Evolutionary conservation across 768 basidiomycete genomes (phyloP), one percentile per base, ranked within the genome.

Genomic region (Daedaleopsis sinensis): DNA sequence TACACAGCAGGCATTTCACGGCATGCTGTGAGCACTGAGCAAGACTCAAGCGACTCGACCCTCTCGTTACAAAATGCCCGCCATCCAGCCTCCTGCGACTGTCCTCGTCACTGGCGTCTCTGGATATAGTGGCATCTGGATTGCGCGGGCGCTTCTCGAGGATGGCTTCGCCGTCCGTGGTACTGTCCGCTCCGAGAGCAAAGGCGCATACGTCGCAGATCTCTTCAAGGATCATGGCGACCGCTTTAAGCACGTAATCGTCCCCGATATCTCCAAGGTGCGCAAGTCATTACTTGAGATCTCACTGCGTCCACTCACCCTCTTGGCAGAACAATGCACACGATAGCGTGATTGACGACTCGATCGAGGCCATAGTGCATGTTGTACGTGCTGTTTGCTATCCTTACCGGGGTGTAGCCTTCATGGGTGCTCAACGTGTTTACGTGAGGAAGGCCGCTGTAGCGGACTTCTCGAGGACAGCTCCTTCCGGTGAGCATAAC

Each of bases 341-440:
- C 62, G 90, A 93, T 67, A 85, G 90, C 52, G 90, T 85, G 0
- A 87, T 93, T 61, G 84, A 86, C 70, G 90, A 44, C 39, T 43
- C 57, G 16, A 51, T 58, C 50, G 16, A 16, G 35, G 57, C 57
- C 92, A 7, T 74, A 84, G 8, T 91, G 91, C 3, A 93, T 90
- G 0, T 65, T 82, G 1, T 79, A 83, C 93, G 9, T n/a, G 11
- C 49, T 24, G 23, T 19, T n/a, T n/a, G n/a, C n/a, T 23, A 13
- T 42, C 5, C 39, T 42, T 4, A 18, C 18, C 39, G 18, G 11
- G 27, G 27, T 18, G 18, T 42, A 12, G 39, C 11, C n/a, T n/a
- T 12, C 18, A 18, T 32, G 27, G 7, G 7, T 32, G 89, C 86
- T 1, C 94, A 91, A 85, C 1, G 27, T 32, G 27, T 32, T 32